Conservation (phyloP, 2,329 filamentous ascomycete species). For the Beauveria rudraprayagi region DNA sequence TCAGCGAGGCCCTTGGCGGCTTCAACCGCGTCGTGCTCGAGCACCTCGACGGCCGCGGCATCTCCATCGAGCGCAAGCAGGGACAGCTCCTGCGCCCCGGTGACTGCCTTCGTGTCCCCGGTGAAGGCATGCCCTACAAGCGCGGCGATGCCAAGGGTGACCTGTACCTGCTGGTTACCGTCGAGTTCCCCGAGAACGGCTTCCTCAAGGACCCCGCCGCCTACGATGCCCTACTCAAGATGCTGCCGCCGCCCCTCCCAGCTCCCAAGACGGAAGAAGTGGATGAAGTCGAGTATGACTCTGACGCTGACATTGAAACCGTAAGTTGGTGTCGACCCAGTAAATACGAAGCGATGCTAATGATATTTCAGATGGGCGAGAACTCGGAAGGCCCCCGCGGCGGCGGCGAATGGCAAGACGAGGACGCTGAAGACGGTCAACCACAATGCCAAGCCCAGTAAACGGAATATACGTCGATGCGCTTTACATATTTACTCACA, state of each 20-base stretch:
- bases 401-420: slow-evolving; percentile 61
- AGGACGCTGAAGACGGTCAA: slow-evolving; percentile 57
- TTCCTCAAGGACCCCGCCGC: slow-evolving; percentile 70
- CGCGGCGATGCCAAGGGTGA: slow-evolving; percentile 77
- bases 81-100: slow-evolving; percentile 77
- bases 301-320: slow-evolving; percentile 75
- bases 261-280: slow-evolving; percentile 63
- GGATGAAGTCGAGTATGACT: slow-evolving; percentile 82
- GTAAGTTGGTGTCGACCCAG: slow-evolving; percentile 32
- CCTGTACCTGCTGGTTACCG: slow-evolving; percentile 75
- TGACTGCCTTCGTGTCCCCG: slow-evolving; percentile 75
- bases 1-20: slow-evolving; percentile 77
- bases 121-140: slow-evolving; percentile 94
- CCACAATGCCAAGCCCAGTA: slow-evolving; percentile 70
- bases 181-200: slow-evolving; percentile 81
- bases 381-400: slow-evolving; percentile 60
- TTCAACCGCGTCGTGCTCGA: slow-evolving; percentile 87
- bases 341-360: background rate
- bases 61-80: slow-evolving; percentile 68
- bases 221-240: slow-evolving; percentile 61
- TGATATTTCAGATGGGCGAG: slow-evolving; percentile 53
- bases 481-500: background rate
- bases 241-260: slow-evolving; percentile 59
- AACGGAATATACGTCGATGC: slow-evolving; percentile 16
- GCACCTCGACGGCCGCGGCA: slow-evolving; percentile 88